Evolutionary conservation across 2,329 filamentous ascomycete species (phyloP), one percentile per base, ranked within the genome.

Genomic region (Zarea fungicola): DNA sequence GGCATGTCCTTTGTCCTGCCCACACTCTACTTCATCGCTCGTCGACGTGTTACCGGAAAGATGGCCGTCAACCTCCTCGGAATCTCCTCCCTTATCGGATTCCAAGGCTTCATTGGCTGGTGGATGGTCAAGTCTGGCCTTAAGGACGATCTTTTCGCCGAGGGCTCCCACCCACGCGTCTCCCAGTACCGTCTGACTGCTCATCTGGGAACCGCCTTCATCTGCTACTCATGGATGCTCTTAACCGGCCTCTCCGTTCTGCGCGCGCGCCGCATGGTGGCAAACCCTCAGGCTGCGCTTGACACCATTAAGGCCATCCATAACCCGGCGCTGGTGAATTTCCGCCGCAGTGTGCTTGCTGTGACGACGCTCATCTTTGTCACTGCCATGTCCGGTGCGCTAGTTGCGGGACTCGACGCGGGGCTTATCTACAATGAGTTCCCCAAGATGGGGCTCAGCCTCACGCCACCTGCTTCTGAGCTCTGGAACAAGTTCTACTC

Each of bases 351-450:
- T 18, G 84, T 89, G 19, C 76, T 81, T 6, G 84, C 76, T 3
- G 76, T 97, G 22, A 79, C 85, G 8, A 73, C 76, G 4, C 79
- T 99, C 22, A 83, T 95, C 58, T 97, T 96, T 69, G 75, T 79
- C 28, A 99, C 93, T 4, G 90, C 88, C 61, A 88, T 99, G 80
- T 96, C 93, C 4, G 93, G 92, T 47, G 92, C 85, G 5, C 79
- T 99, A 3, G 93, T 99, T 26, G 93, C 93, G 6, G 93, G 93
- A 26, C 83, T 99, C 13, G 93, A 99, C 63, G 93, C 93, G 8
- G 93, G 93, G 8, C 77, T 99, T 49, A 97, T 99, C 69, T 99
- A 99, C 76, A 99, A 99, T 66, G 90, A 99, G 68, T 97, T 99
- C 66, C 93, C 93, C 6, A 88, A 80, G 69, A 99, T 99, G 93